Percentiles rank a stretch among this genome's conserved stretches.
Evolutionary conservation across 495 filamentous ascomycete species (phyloP).

Genomic region (Neurospora africana): DNA sequence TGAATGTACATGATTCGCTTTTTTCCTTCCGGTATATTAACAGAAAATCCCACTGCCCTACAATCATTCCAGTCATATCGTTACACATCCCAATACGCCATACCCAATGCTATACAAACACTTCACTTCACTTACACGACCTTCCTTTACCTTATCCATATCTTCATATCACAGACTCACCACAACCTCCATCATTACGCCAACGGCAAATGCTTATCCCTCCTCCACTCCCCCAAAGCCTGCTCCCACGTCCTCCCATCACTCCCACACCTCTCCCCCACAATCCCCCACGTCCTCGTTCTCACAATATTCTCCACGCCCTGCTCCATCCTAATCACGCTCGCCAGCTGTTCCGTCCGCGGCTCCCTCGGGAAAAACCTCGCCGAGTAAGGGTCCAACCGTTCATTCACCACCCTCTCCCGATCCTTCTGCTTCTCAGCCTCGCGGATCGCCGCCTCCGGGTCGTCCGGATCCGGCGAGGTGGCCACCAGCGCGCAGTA

Average conservation of each 20-base stretch:
- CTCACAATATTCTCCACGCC: conserved; percentile 82
- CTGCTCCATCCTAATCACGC: conserved; percentile 69
- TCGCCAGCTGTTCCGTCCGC: conserved; percentile 71
- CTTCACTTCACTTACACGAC: background rate
- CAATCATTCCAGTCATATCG: background rate
- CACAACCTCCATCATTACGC: background rate
- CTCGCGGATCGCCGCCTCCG: conserved; percentile 59
- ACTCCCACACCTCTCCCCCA: conserved; percentile 64
- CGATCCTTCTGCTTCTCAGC: conserved; percentile 58
- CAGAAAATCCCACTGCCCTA: background rate
- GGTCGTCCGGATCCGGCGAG: conserved; percentile 78
- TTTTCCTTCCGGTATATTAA: background rate
- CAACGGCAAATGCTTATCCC: background rate
- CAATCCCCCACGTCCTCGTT: conserved; percentile 67
- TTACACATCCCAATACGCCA: background rate
- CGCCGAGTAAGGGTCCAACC: conserved; percentile 84
- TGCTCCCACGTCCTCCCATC: conserved; percentile 45
- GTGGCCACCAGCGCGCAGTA: conserved; percentile 89
- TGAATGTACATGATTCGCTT: background rate
- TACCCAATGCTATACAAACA: background rate
- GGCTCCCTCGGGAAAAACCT: conserved; percentile 77
- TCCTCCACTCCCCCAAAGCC: conserved; percentile 43
- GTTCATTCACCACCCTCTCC: conserved; percentile 74
- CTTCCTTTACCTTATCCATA: background rate
- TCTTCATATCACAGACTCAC: background rate